Evolutionary conservation across 257 asterid species (phyloP).

Genomic region (Datura wrightii): DNA sequence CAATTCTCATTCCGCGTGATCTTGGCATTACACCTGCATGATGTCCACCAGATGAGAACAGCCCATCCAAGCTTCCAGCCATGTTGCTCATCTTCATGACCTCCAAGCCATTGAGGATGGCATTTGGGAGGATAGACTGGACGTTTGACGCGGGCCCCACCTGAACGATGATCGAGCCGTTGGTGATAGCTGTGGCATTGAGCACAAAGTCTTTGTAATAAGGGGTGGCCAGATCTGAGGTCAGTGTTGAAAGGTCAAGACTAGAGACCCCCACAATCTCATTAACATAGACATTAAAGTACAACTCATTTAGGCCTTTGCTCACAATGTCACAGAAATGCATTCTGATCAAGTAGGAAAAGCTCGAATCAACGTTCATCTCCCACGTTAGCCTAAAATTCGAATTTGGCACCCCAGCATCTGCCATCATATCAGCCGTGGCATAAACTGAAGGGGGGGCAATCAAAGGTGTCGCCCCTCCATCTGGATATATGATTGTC

Average conservation of each 20-base stretch:
- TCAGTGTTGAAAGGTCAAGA: slow-evolving; percentile 80
- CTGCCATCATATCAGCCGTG: slow-evolving; percentile 81
- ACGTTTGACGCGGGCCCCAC: slow-evolving; percentile 70
- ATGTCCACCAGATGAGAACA: slow-evolving; percentile 58
- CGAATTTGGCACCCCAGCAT: slow-evolving; percentile 61
- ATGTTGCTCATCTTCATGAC: slow-evolving; percentile 88
- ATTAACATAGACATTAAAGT: slow-evolving; percentile 83
- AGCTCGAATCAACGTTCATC: slow-evolving; percentile 76
- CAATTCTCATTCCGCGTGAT: slow-evolving; percentile 47
- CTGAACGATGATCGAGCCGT: slow-evolving; percentile 60
- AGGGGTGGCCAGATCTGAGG: slow-evolving; percentile 70
- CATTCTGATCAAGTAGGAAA: slow-evolving; percentile 71
- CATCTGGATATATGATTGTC: slow-evolving; percentile 53
- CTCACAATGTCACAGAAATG: slow-evolving; percentile 93
- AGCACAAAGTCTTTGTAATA: slow-evolving; percentile 79
- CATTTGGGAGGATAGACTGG: slow-evolving; percentile 62
- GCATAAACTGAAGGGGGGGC: slow-evolving; percentile 75
- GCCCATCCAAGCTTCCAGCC: slow-evolving; percentile 81
- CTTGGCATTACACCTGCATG: slow-evolving; percentile 37
- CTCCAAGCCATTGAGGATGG: slow-evolving; percentile 88
- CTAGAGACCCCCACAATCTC: slow-evolving; percentile 56
- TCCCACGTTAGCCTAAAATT: slow-evolving; percentile 86
- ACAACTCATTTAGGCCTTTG: slow-evolving; percentile 70
- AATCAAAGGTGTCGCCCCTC: slow-evolving; percentile 72
- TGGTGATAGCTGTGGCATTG: slow-evolving; percentile 62